Base-by-base conservation (phyloP, 164 flowering plant genomes). In the Vitis cinerea region DNA sequence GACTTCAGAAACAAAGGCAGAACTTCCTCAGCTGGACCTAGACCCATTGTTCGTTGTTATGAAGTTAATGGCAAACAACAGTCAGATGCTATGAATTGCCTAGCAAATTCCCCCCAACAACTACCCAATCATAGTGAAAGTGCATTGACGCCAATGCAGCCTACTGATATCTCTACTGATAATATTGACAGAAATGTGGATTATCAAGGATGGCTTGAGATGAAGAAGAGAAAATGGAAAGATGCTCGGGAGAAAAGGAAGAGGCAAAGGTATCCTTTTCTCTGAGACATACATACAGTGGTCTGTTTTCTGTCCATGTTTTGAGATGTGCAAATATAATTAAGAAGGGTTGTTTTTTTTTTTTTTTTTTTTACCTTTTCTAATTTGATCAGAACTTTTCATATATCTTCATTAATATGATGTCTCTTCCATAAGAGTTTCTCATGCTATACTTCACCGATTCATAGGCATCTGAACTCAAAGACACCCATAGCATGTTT, bases 161-260 rank as follows among this genome's bases (percentile, higher is more conserved):
- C 71, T 63, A 73, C 77, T 72, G 78, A 13, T 44, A 7, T 52
- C 15, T 30, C 64, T 49, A 19, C 61, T 27, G 82, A 84, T 62
- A 79, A 76, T 27, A 74, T 93, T 76, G 97, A 96, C 79, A 84
- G 79, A 82, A 83, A 77, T 74, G 81, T 79, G 16, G 98, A 96
- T 81, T 96, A 96, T 83, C 89, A 79, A 55, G 97, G 96, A 65
- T 96, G 99, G 99, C 95, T 96, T 74, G 90, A 85, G 74, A 59
- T 72, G 59, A 90, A 82, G 81, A 96, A 96, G 80, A 83, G 97
- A 75, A 96, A 90, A 72, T 96, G 99, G 99, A 96, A 83, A 80
- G 82, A 80, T 61, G 73, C 73, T 61, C 81, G 88, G 17, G 98
- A 92, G 55, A 87, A 68, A 80, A 84, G 90, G 77, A 96, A 96